Evolutionary conservation across 805 yeast genomes (phyloP), one percentile per base, ranked within the genome.

Genomic region (Starmerella apis): DNA sequence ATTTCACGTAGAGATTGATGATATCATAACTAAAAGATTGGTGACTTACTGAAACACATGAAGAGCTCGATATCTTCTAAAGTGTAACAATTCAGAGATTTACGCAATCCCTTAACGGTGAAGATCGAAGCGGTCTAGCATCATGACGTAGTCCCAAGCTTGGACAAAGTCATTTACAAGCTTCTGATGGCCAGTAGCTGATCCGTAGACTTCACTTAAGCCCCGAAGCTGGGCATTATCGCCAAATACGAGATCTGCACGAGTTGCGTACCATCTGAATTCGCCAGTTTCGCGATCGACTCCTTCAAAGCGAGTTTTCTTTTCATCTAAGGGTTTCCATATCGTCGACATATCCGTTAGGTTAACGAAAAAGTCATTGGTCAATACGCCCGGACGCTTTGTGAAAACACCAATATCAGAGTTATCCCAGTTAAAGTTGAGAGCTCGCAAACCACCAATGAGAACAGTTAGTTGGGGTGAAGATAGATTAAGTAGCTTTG

Each of bases 71-170:
- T n/a, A n/a, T n/a, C n/a, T n/a, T n/a, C n/a, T n/a, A n/a, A n/a
- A n/a, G n/a, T n/a, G n/a, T n/a, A n/a, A n/a, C n/a, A n/a, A n/a
- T n/a, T n/a, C n/a, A n/a, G n/a, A n/a, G n/a, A 27, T 9, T 27
- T 9, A 9, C 11, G 30, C 11, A 31, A 13, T 8, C n/a, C 7
- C n/a, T 16, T 16, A 33, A 22, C 37, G 37, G 39, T 36, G 39
- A 8, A 54, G 18, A 35, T 54, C 57, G 46, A 44, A 54, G n/a
- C 57, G 55, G 36, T 54, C 57, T 14, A 50, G 54, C 48, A 37
- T 52, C 57, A 54, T 54, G 23, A 54, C 57, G 41, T 54, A 28
- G 51, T 54, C 22, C 57, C 57, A 54, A 1, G 57, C 57, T 14
- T 43, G 33, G 28, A 54, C 36, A 48, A 54, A 54, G 46, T 54